Evolutionary conservation across 129 eudicot genomes (phyloP), one percentile per base, ranked within the genome.

Genomic region (Smallanthus sonchifolius): DNA sequence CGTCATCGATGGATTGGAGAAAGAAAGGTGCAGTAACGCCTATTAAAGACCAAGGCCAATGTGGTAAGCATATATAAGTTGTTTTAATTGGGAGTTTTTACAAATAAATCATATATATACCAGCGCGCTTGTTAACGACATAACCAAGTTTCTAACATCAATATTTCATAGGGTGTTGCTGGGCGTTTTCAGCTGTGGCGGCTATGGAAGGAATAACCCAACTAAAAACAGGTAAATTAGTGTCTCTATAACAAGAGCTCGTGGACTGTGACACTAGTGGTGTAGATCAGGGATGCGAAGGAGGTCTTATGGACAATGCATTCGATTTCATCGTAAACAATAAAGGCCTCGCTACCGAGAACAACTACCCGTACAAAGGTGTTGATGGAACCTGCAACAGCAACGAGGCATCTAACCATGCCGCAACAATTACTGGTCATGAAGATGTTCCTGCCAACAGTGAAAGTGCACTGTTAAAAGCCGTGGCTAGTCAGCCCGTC

Each of bases 31-130:
- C 82, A 69, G 82, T 77, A 2, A 77, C 82, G 10, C 82, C 85
- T 55, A 35, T 81, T 68, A 82, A 82, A 69, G 74, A 82, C 68
- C 86, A 82, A 82, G 86, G 82, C 76, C 82, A 77, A 40, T 82
- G 86, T 73, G 86, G 86, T 82, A 82, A 55, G 76, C 20, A 10
- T 5, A 14, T 6, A 30, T 2, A 2, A 4, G 40, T 7, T 59
- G 2, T 16, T 5, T 43, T 24, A 24, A 24, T 24, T 44, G 30
- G 15, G 37, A 48, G 68, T 19, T 34, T 42, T 32, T 32, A 38
- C 20, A 40, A 39, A n/a, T n/a, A n/a, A 2, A 8, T 8, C 14
- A 14, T 24, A 35, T 6, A 55, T 19, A 35, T 19, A 20, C 36
- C 3, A 55, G 32, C 10, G 9, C 6, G 15, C 35, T 9, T 55